Conservation (phyloP, 2,329 filamentous ascomycete species). For the Microsporum audouinii region DNA sequence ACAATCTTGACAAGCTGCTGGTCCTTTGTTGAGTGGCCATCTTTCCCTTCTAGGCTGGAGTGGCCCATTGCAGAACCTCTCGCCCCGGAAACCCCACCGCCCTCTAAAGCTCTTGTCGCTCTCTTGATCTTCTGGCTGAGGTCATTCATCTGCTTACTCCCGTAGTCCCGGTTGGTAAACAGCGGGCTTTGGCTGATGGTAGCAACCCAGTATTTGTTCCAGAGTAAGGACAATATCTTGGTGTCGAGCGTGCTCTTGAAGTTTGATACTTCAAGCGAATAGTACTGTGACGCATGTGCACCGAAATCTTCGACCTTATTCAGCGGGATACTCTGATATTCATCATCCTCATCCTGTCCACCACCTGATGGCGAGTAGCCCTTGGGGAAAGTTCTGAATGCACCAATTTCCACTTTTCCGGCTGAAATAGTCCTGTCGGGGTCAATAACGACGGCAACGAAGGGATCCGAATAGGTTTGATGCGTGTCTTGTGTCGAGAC, state of each 20-base stretch:
- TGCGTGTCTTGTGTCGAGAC: conserved; percentile 78
- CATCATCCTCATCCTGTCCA: conserved; percentile 31
- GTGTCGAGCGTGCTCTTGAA: conserved; percentile 89
- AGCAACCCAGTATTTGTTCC: conserved; percentile 89
- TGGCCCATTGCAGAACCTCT: conserved; percentile 15
- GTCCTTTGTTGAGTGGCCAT: conserved; percentile 26
- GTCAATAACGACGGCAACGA: conserved; percentile 91
- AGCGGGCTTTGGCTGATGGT: conserved; percentile 85
- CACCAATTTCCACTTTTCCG: conserved; percentile 93
- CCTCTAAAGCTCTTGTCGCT: conserved; percentile 39
- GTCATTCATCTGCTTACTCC: conserved; percentile 83
- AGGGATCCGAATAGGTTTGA: conserved; percentile 78
- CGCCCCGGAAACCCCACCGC: conserved; percentile 13
- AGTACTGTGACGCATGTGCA: conserved; percentile 82
- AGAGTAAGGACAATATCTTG: conserved; percentile 74
- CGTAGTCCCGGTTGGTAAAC: conserved; percentile 84
- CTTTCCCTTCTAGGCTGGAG: conserved; percentile 6
- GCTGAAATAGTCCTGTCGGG: conserved; percentile 89
- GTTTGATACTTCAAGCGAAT: conserved; percentile 79
- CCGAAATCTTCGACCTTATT: conserved; percentile 93
- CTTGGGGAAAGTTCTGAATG: conserved; percentile 81
- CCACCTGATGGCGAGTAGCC: conserved; percentile 49
- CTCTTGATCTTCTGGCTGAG: conserved; percentile 70
- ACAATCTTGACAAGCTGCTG: conserved; percentile 43
- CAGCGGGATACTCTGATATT: conserved; percentile 60